Evolutionary conservation across 139 green algal genomes (phyloP), one percentile per base, ranked within the genome.

Genomic region (Tetradesmus lagerheimii): DNA sequence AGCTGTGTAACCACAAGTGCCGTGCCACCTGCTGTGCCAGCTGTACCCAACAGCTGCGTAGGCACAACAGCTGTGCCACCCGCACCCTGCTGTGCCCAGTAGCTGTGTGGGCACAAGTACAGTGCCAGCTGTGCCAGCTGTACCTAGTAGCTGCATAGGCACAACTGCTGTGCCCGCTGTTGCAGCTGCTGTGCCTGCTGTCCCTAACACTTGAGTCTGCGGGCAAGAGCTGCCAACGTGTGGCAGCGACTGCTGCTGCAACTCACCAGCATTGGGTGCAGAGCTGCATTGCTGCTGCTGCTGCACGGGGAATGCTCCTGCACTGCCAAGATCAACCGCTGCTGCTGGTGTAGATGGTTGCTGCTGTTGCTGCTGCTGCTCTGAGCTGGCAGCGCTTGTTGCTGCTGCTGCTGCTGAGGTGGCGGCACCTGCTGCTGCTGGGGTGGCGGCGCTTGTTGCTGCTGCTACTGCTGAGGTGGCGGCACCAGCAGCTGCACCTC

Each of bases 401-500:
- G 29, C 71, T 41, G 71, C 71, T 79, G 71, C 71, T 29, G 71
- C 4, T 23, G 3, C 71, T 41, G 71, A n/a, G 71, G n/a, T 79
- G 71, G 29, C 29, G 71, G n/a, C n/a, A 29, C n/a, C 71, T 79
- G 5, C 57, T 71, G 57, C 57, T 71, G 57, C 57, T 71, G 71
- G 71, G 31, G 71, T 79, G 71, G 41, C 2, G 2, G 31, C n/a
- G 43, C 43, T 29, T 11, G 15, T 6, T 29, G 62, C 62, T 34
- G 62, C 62, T 34, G 62, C 23, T n/a, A 11, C 20, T 75, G 62
- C n/a, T 75, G 25, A n/a, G 25, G 23, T 50, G 71, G 71, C 71
- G 41, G 71, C 71, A 38, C 71, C 71, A 79, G 71, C 71, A 79
- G 71, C 71, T 79, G 71, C 71, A 79, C n/a, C 71, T 79, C 71